These are phyloP conservation scores for Yamadazyma sp. DNA, from an alignment of 805 yeast genomes.

Conservation along the genomic window DNA sequence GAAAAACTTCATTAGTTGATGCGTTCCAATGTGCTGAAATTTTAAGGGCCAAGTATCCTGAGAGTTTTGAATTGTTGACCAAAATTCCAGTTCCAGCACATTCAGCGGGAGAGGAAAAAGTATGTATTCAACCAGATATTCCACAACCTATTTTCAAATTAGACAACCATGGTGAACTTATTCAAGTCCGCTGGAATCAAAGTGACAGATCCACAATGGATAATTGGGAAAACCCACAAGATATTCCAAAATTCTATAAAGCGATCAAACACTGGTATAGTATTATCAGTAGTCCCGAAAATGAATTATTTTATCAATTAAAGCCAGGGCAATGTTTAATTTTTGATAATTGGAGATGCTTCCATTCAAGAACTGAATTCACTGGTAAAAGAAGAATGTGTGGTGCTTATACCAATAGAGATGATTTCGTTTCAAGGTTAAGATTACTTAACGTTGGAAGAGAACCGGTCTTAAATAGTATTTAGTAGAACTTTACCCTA, in stretches of 20 bases:
- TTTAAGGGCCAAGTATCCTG: constrained; percentile 46
- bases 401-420: constrained; percentile 68
- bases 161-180: constrained; percentile 47
- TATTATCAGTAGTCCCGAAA: constrained; percentile 46
- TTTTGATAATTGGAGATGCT: constrained; percentile 71
- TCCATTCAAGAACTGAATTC: constrained; percentile 65
- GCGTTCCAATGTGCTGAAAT: constrained; percentile 58
- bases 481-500: constrained; percentile 11
- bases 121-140: constrained; percentile 55
- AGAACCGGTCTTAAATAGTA: constrained; percentile 38
- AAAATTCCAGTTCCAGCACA: constrained; percentile 60
- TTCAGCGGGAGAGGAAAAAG: constrained; percentile 68
- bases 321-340: constrained; percentile 64
- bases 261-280: constrained; percentile 58
- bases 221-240: constrained; percentile 44
- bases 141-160: constrained; percentile 59
- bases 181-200: constrained; percentile 70
- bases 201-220: constrained; percentile 65
- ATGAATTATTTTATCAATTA: constrained; percentile 53
- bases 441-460: constrained; percentile 49
- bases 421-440: constrained; percentile 51
- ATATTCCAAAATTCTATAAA: constrained; percentile 50
- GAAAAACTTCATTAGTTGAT: constrained; percentile 65
- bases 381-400: constrained; percentile 69
- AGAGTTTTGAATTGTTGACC: constrained; percentile 49